Base-by-base conservation (phyloP, 2,329 filamentous ascomycete genomes). In the Exophiala aquamarina region DNA sequence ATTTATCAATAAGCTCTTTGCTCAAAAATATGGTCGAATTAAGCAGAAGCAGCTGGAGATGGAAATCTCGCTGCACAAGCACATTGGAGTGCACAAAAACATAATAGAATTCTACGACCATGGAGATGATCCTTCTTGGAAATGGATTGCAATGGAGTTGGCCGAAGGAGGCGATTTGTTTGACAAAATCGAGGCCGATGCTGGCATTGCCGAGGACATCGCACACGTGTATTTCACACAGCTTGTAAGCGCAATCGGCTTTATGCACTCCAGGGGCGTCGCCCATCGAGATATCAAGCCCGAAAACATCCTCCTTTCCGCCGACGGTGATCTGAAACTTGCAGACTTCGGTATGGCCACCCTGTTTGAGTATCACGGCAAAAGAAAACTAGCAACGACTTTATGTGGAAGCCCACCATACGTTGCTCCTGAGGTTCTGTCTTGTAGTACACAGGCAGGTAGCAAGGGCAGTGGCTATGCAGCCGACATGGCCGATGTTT, bases 151-250 rank as follows among this genome's bases (percentile, higher is more conserved):
- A 31, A 96, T 98, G 90, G 93, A 98, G 69, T 86, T 89, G 58
- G 93, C 93, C 36, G 89, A 94, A 60, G 93, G 93, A 33, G 93
- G 93, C 9, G 93, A 98, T 65, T 77, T 98, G 6, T 98, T 98
- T 67, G 93, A 98, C 81, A 98, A 98, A 75, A 97, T 98, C 60
- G 94, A 98, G 71, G 91, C 93, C 14, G 93, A 98, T 67, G 88
- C 92, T 35, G 93, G 93, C 38, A 89, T 97, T n/a, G 82, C 86
- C 5, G 84, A 95, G 66, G 89, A 97, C 65, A 89, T 98, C 63
- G 92, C 93, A 26, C 94, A 98, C 66, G 82, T 96, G 52, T 98
- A 97, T 73, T 98, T 98, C 67, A 80, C 85, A 2, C 93, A 98
- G 70, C 79, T 98, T 52, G 80, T 97, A 59, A 84, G 84, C 63